A percentile compares a stretch with the other conserved stretches of the same genome.
phyloP scores from a whole-genome alignment of 306 rosid species.

The Trifolium repens region DNA sequence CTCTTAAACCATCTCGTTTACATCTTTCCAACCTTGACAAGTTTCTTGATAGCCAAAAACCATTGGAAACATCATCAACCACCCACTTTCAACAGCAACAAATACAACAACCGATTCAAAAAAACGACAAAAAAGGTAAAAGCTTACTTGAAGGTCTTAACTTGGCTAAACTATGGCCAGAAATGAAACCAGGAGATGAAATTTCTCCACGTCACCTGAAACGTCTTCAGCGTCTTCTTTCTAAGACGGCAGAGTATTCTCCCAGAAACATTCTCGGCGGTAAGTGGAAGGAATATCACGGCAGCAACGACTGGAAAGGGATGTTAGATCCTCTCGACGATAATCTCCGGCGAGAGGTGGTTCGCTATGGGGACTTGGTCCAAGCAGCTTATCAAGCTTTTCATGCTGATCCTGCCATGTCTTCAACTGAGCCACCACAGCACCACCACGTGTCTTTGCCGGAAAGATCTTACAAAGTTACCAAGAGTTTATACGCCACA shows the following conservation, averaged over 20 bases:
- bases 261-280: conserved; percentile 68
- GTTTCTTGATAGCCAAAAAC: conserved; percentile 56
- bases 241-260: conserved; percentile 73
- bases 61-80: neutral
- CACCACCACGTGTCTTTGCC: conserved; percentile 58
- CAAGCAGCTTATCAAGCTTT: conserved; percentile 87
- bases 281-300: conserved; percentile 84
- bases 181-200: conserved; percentile 66
- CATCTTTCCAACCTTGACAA: conserved; percentile 81
- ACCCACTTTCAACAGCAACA: conserved; percentile 9
- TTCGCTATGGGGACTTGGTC: conserved; percentile 80
- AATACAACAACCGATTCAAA: conserved; percentile 2
- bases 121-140: conserved; percentile 51
- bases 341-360: conserved; percentile 93
- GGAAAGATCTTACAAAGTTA: conserved; percentile 67
- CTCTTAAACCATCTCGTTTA: conserved; percentile 43
- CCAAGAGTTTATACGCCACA: conserved; percentile 88
- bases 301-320: conserved; percentile 79
- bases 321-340: conserved; percentile 85
- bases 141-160: conserved; percentile 59
- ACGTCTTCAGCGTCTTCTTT: conserved; percentile 66
- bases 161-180: conserved; percentile 67
- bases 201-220: conserved; percentile 81
- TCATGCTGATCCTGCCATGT: conserved; percentile 77
- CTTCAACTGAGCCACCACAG: conserved; percentile 54